A percentile compares a stretch with the other conserved stretches of the same genome.
Evolutionary conservation across 768 basidiomycete species (phyloP).

Genomic region (Phlegmacium glaucopus): DNA sequence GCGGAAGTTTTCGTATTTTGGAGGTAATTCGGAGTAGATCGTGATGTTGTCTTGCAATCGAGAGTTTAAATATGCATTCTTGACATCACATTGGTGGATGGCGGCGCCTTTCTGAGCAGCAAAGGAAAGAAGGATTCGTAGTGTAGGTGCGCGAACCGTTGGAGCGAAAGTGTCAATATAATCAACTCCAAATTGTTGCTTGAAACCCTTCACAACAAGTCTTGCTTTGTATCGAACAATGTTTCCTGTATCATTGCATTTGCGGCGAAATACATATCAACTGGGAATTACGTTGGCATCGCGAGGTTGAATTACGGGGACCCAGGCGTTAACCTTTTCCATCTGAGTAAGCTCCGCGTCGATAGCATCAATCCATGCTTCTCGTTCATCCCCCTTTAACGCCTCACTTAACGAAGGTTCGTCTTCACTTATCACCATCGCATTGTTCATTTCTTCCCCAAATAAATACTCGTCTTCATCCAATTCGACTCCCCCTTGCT

Average conservation of each 20-base stretch:
- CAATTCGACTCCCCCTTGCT: not conserved
- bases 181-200: constrained; percentile 33
- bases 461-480: not conserved
- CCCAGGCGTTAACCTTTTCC: constrained; percentile 13
- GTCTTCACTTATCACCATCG: constrained; percentile 9
- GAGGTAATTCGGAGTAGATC: too few species aligned
- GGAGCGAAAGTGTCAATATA: constrained; percentile 23
- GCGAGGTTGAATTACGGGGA: constrained; percentile 7
- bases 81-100: too few species aligned
- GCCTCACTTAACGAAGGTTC: constrained; percentile 13
- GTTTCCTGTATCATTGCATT: constrained; percentile 15
- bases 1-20: too few species aligned
- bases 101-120: constrained; percentile 9
- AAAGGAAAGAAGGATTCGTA: constrained; percentile 22
- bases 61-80: too few species aligned
- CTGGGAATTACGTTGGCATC: constrained; percentile 15
- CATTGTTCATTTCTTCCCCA: not conserved
- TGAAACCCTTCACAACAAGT: constrained; percentile 25
- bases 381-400: constrained; percentile 7
- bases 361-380: constrained; percentile 15
- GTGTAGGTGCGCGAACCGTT: constrained; percentile 12
- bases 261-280: constrained; percentile 14
- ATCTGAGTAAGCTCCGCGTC: constrained; percentile 16
- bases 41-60: too few species aligned
- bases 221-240: constrained; percentile 31